Evolutionary conservation across 805 yeast species (phyloP).

Genomic region (Candida xiaguanensis): DNA sequence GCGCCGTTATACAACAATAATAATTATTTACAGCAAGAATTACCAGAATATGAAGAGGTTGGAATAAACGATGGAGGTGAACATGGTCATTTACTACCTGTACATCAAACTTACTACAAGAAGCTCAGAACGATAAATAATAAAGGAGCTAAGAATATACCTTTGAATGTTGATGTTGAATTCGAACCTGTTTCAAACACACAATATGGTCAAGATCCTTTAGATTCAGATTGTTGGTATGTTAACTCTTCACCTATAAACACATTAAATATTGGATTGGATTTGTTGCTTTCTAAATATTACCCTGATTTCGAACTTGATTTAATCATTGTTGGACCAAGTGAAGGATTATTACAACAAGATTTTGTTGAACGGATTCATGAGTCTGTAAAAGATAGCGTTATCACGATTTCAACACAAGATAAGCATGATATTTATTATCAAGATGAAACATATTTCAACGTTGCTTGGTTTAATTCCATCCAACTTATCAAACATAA

Average conservation of each 20-base stretch:
- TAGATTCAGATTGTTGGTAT: conserved; percentile 29
- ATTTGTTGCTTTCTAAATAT: conserved; percentile 22
- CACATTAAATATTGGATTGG: conserved; percentile 22
- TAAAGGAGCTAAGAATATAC: conserved; percentile 18
- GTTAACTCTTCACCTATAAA: conserved; percentile 26
- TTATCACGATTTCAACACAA: conserved; percentile 16
- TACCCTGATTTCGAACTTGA: conserved; percentile 24
- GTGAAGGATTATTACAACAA: conserved; percentile 16
- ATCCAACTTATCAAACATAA: conserved; percentile 16
- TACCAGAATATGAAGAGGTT: conserved; percentile 1
- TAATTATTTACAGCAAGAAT: background rate
- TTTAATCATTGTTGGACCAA: conserved; percentile 33
- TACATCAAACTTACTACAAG: conserved; percentile 27
- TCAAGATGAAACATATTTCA: conserved; percentile 29
- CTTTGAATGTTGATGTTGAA: background rate
- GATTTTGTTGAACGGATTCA: background rate
- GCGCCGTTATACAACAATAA: conserved; percentile 18
- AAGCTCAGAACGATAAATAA: conserved; percentile 11
- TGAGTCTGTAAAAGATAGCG: background rate
- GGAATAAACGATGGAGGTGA: conserved; percentile 27
- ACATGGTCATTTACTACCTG: conserved; percentile 28
- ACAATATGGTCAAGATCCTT: conserved; percentile 33
- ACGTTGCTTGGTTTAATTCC: conserved; percentile 11
- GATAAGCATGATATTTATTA: conserved; percentile 29
- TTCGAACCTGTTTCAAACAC: conserved; percentile 7